phyloP scores from a whole-genome alignment of 2,329 filamentous ascomycete genomes.

The Lachnellula cervina region DNA sequence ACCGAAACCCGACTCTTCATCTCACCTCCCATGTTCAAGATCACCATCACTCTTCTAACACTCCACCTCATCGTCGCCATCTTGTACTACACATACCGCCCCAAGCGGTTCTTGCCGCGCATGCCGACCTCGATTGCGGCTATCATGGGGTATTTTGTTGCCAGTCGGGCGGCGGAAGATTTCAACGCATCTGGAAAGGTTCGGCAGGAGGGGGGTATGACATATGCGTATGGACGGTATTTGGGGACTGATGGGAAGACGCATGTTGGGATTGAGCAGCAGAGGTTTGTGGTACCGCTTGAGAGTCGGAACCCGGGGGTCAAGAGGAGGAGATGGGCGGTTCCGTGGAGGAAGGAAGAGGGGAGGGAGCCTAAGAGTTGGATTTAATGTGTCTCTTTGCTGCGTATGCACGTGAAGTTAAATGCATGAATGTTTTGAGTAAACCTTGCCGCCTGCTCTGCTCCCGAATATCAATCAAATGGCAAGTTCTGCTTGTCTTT shows the following conservation, averaged over 20 bases:
- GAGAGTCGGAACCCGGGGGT: constrained; percentile 18
- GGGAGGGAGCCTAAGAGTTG: constrained; percentile 13
- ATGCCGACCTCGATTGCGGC: constrained; percentile 49
- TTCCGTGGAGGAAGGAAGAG: background rate
- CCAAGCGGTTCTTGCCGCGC: constrained; percentile 42
- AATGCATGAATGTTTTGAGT: too few species aligned
- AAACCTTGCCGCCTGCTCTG: too few species aligned
- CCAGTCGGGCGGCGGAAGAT: constrained; percentile 40
- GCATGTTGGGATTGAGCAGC: constrained; percentile 48
- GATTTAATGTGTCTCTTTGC: constrained; percentile 7
- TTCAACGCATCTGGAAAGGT: constrained; percentile 18
- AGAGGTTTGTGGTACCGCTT: constrained; percentile 38
- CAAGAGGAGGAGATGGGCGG: constrained; percentile 6
- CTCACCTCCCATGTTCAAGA: constrained; percentile 40
- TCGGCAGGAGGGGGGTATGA: background rate
- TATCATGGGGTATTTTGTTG: constrained; percentile 42
- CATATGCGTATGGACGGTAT: constrained; percentile 44
- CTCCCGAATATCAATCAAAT: too few species aligned
- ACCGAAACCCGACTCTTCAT: constrained; percentile 45
- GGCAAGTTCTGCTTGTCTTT: too few species aligned
- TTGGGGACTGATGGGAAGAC: constrained; percentile 42
- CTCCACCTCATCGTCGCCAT: constrained; percentile 41
- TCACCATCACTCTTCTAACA: constrained; percentile 40
- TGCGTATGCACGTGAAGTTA: too few species aligned
- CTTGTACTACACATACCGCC: constrained; percentile 38